Evolutionary conservation across 176 grass and related monocot genomes (phyloP).

Genomic region (Oryza australiensis): DNA sequence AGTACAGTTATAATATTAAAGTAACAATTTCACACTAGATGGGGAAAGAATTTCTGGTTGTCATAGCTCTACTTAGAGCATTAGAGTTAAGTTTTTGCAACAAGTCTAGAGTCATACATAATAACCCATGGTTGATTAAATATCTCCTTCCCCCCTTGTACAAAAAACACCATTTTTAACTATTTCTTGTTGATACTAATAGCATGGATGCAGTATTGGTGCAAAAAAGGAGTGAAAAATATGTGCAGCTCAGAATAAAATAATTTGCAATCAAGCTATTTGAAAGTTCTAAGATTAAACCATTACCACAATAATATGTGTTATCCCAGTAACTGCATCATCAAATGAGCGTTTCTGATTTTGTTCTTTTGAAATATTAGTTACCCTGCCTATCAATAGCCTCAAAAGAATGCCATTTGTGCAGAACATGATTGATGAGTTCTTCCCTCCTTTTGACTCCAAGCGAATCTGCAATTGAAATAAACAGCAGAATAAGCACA

Average conservation of each 20-base stretch:
- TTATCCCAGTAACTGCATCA: conserved; percentile 73
- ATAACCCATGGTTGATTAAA: background rate
- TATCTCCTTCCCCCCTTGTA: background rate
- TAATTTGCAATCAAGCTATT: conserved; percentile 6
- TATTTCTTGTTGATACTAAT: background rate
- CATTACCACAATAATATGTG: conserved; percentile 96
- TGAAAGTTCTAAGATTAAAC: conserved; percentile 18
- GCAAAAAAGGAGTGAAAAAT: background rate
- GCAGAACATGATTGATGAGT: conserved; percentile 95
- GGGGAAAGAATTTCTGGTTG: background rate
- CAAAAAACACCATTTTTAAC: background rate
- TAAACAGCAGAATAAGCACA: conserved; percentile 7
- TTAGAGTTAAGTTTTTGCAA: background rate
- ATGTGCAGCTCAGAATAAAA: conserved; percentile 15
- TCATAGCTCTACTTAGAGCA: background rate
- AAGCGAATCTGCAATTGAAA: conserved; percentile 70
- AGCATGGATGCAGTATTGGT: background rate
- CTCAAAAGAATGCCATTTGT: conserved; percentile 97
- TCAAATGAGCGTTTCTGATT: conserved; percentile 17
- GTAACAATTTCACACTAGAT: background rate
- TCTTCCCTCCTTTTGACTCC: conserved; percentile 90
- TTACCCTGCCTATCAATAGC: conserved; percentile 76
- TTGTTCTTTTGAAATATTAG: conserved; percentile 46
- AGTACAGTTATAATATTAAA: background rate
- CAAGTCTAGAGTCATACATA: background rate